Evolutionary conservation across 345 rosid genomes (phyloP).

Genomic region (Gossypium anomalum): DNA sequence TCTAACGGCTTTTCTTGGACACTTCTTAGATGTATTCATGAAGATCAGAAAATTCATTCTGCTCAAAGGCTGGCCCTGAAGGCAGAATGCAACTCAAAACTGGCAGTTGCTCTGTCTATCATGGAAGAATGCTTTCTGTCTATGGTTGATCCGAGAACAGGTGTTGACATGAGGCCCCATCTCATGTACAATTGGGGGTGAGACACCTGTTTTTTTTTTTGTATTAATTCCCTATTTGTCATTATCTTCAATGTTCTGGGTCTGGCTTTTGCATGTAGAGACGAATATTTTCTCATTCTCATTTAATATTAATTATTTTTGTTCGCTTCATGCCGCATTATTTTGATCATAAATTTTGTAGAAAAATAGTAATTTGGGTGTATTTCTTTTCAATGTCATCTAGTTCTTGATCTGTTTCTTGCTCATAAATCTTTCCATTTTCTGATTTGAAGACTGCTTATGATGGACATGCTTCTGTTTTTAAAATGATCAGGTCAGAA

Average conservation of each 20-base stretch:
- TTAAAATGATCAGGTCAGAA: conserved; percentile 53
- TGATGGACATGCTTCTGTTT: not conserved
- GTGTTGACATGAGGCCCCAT: conserved; percentile 91
- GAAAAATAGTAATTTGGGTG: not conserved
- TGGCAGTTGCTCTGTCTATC: conserved; percentile 83
- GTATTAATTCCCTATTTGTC: not conserved
- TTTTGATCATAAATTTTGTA: not conserved
- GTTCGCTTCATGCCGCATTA: not conserved
- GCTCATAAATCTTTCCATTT: not conserved
- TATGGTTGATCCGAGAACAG: conserved; percentile 93
- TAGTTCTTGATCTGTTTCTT: not conserved
- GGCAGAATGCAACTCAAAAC: conserved; percentile 92
- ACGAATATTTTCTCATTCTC: not conserved
- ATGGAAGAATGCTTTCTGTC: conserved; percentile 96
- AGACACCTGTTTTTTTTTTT: conserved; percentile 11
- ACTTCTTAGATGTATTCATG: conserved; percentile 75
- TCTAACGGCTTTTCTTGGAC: conserved; percentile 72
- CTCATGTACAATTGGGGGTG: conserved; percentile 89
- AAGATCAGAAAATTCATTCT: conserved; percentile 73
- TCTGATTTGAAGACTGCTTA: not conserved
- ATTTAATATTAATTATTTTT: not conserved
- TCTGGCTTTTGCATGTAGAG: not conserved
- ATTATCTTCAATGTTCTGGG: not conserved
- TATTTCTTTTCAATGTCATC: not conserved
- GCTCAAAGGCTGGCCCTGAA: conserved; percentile 66